Percentiles rank a stretch among this genome's conserved stretches.
Conservation (phyloP, 306 rosid genomes). For the Corylus americana region DNA sequence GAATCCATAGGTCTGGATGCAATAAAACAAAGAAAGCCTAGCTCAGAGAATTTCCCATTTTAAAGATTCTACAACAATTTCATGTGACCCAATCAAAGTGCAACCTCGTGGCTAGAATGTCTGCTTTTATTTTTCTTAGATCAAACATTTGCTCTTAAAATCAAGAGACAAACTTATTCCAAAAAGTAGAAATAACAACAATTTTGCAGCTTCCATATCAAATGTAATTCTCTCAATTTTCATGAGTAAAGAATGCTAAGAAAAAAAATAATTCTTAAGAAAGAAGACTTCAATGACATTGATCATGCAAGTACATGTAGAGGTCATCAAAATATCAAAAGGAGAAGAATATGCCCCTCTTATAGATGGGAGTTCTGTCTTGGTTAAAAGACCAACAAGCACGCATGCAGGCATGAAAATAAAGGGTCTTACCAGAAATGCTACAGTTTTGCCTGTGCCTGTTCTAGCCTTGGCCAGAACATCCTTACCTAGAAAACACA, state of each 20-base stretch:
- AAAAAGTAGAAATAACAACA: conserved; percentile 8
- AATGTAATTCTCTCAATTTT: background rate
- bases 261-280: background rate
- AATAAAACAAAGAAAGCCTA: conserved; percentile 16
- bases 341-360: background rate
- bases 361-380: conserved; percentile 1
- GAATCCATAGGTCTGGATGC: conserved; percentile 11
- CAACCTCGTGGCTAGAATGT: background rate
- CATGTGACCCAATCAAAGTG: background rate
- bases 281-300: background rate
- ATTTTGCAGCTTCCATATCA: background rate
- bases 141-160: background rate
- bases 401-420: background rate
- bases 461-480: conserved; percentile 97
- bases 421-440: conserved; percentile 76
- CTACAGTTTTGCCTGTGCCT: conserved; percentile 98
- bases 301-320: background rate
- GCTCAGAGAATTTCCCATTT: background rate
- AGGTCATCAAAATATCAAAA: too few relatives aligned
- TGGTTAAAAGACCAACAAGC: conserved; percentile 23
- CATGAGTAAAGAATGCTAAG: background rate
- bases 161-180: background rate
- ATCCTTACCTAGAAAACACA: conserved; percentile 75
- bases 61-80: background rate
- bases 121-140: background rate